phyloP scores from a whole-genome alignment of 306 rosid species.

The Trichosanthes truncata region DNA sequence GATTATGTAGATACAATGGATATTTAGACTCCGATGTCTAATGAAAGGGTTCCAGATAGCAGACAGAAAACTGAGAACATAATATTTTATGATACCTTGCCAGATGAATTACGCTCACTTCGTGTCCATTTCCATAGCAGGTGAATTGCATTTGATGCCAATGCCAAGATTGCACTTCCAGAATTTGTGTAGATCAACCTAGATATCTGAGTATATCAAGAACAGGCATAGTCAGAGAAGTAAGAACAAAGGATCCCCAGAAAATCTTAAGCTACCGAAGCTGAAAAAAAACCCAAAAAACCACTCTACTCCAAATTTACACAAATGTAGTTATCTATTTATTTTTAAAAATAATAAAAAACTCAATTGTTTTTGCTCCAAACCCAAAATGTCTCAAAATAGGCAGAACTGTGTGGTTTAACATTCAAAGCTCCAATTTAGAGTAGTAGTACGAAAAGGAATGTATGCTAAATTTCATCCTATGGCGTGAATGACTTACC shows the following conservation, averaged over 20 bases:
- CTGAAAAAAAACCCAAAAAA: background rate
- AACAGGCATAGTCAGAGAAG: background rate
- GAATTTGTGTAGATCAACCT: slow-evolving; percentile 92
- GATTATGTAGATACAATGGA: slow-evolving; percentile 14
- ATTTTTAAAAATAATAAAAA: background rate
- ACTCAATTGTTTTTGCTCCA: background rate
- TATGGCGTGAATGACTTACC: slow-evolving; percentile 21
- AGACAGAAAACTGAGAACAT: slow-evolving; percentile 14
- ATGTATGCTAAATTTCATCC: background rate
- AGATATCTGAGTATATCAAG: slow-evolving; percentile 57
- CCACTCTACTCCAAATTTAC: background rate
- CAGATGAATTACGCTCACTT: slow-evolving; percentile 64
- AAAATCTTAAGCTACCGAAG: background rate
- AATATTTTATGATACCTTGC: slow-evolving; percentile 38
- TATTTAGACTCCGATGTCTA: background rate
- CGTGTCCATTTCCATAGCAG: slow-evolving; percentile 94
- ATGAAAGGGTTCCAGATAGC: slow-evolving; percentile 6
- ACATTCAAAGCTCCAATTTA: background rate
- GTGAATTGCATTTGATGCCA: slow-evolving; percentile 92
- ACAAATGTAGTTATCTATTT: background rate
- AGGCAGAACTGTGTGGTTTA: background rate
- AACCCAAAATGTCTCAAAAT: background rate
- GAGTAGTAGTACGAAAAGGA: background rate
- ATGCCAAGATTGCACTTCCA: slow-evolving; percentile 79
- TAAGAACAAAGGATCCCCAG: background rate